Evolutionary conservation across 2,329 filamentous ascomycete genomes (phyloP).

Genomic region (Rhynchosporium agropyri): DNA sequence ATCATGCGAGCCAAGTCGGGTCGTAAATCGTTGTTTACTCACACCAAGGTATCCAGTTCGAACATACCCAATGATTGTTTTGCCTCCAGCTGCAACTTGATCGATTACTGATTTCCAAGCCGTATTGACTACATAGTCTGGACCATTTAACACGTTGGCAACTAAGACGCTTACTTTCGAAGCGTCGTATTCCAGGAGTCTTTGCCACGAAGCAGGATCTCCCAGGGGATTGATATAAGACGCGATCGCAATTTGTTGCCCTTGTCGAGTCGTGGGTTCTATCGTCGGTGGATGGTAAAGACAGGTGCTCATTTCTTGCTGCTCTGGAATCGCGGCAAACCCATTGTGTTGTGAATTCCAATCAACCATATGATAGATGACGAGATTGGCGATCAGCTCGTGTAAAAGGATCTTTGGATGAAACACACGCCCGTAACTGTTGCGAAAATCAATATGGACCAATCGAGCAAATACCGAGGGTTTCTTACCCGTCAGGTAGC

Average conservation of each 20-base stretch:
- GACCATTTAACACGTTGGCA: constrained; percentile 26
- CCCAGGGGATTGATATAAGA: constrained; percentile 25
- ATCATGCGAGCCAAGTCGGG: constrained; percentile 8
- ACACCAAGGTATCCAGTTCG: constrained; percentile 25
- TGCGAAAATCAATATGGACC: neutral
- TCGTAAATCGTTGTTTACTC: constrained; percentile 1
- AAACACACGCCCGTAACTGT: constrained; percentile 10
- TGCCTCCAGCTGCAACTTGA: constrained; percentile 10
- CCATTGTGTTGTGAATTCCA: neutral
- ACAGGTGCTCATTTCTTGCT: neutral
- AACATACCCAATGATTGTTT: constrained; percentile 25
- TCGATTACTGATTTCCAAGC: constrained; percentile 23
- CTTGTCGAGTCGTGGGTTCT: neutral
- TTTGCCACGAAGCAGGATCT: constrained; percentile 22
- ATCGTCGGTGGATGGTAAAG: neutral
- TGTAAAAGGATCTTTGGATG: constrained; percentile 5
- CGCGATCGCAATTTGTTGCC: constrained; percentile 24
- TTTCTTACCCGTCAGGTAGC: constrained; percentile 3
- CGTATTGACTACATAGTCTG: constrained; percentile 17
- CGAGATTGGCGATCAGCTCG: constrained; percentile 7
- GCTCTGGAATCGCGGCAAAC: constrained; percentile 1
- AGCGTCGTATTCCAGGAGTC: constrained; percentile 14
- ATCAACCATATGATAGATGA: constrained; percentile 6
- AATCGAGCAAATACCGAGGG: neutral
- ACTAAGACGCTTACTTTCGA: constrained; percentile 17